phyloP scores from a whole-genome alignment of 495 filamentous ascomycete genomes.

The Sporormia fimetaria region DNA sequence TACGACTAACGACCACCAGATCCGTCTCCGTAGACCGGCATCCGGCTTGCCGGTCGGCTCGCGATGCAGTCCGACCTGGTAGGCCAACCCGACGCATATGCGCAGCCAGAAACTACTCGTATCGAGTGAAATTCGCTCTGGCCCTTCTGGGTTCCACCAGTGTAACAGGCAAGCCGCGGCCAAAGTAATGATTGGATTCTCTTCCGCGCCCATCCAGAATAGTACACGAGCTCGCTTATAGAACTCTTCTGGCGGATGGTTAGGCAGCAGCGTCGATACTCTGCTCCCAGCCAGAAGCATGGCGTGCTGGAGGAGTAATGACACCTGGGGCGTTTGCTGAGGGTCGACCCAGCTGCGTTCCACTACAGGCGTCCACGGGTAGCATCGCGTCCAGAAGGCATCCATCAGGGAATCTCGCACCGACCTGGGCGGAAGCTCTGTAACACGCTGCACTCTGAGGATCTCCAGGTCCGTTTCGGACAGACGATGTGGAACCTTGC shows the following conservation, averaged over 20 bases:
- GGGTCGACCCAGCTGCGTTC: slow-evolving; percentile 21
- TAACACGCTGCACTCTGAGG: slow-evolving; percentile 18
- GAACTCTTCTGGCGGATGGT: slow-evolving; percentile 17
- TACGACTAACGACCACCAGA: slow-evolving; percentile 24
- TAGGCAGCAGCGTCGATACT: slow-evolving; percentile 6
- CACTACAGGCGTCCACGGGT: slow-evolving; percentile 23
- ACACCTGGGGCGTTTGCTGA: slow-evolving; percentile 7
- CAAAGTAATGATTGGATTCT: slow-evolving; percentile 18
- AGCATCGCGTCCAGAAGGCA: slow-evolving; percentile 22
- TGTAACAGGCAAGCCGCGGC: slow-evolving; percentile 18
- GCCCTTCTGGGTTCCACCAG: slow-evolving; percentile 25
- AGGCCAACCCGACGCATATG: slow-evolving; percentile 16
- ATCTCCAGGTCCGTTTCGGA: slow-evolving; percentile 23
- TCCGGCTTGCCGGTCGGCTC: slow-evolving; percentile 13
- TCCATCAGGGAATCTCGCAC: slow-evolving; percentile 21
- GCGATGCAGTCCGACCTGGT: slow-evolving; percentile 22
- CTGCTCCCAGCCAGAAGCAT: slow-evolving; percentile 22
- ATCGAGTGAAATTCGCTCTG: slow-evolving; percentile 21
- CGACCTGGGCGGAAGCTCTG: slow-evolving; percentile 18
- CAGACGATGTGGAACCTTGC: slow-evolving; percentile 13
- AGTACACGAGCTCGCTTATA: slow-evolving; percentile 19
- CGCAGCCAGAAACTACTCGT: slow-evolving; percentile 24
- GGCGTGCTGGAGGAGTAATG: slow-evolving; percentile 16
- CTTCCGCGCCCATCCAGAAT: slow-evolving; percentile 25
- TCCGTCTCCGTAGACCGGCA: slow-evolving; percentile 15